Percentiles rank a stretch among this genome's conserved stretches.
These are phyloP conservation scores for Thinopyrum elongatum DNA, from an alignment of 176 grass and related monocot genomes.

Conservation along the genomic window DNA sequence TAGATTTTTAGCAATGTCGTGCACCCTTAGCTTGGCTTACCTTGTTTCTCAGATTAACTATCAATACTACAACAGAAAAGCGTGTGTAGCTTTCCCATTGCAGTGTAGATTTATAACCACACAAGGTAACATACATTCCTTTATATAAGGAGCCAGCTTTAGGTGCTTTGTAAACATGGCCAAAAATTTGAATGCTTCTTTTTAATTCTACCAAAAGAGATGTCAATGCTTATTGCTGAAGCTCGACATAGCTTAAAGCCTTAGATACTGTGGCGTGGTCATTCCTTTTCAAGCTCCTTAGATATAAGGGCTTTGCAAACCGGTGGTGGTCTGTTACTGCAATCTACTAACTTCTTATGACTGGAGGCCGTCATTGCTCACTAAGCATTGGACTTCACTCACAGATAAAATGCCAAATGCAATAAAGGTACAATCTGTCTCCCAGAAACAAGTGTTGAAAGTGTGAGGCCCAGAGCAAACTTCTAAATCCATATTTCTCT, in stretches of 20 bases:
- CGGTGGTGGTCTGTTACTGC: background rate
- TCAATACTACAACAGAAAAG: background rate
- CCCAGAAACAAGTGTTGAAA: background rate
- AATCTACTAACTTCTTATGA: background rate
- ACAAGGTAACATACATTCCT: background rate
- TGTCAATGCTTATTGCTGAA: background rate
- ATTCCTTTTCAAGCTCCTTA: background rate
- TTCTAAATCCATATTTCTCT: constrained; percentile 1
- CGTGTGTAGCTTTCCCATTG: background rate
- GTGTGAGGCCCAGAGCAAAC: background rate
- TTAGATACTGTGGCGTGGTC: background rate
- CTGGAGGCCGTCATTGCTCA: background rate
- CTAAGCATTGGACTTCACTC: constrained; percentile 9
- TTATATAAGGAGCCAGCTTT: background rate
- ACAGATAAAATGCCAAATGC: background rate
- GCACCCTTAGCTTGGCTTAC: background rate
- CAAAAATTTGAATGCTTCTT: background rate
- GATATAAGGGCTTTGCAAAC: background rate
- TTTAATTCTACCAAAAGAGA: background rate
- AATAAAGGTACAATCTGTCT: background rate
- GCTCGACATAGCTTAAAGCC: background rate
- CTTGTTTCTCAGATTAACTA: background rate
- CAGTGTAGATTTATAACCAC: background rate
- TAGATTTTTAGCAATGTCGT: background rate
- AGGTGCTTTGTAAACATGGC: background rate